Percentiles rank a stretch among this genome's conserved stretches.
Evolutionary conservation across 2,329 filamentous ascomycete species (phyloP).

Genomic region (Claviceps africana): DNA sequence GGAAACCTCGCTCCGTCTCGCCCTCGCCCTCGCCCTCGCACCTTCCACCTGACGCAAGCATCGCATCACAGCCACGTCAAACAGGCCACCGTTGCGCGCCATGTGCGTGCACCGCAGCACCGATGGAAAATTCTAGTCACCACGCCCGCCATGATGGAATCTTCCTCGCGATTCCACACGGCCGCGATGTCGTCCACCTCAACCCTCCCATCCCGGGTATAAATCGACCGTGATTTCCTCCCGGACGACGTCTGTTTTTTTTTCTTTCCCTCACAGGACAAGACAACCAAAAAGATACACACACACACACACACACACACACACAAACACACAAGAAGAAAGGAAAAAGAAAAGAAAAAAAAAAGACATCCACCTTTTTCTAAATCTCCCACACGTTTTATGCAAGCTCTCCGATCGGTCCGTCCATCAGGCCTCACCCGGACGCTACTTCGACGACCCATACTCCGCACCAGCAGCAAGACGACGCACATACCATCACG

Average conservation of each 20-base stretch:
- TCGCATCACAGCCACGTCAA: background rate
- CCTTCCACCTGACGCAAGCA: background rate
- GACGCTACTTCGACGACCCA: slow-evolving; percentile 11
- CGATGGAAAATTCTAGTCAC: background rate
- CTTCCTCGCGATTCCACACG: background rate
- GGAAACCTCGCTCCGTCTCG: background rate
- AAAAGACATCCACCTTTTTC: background rate
- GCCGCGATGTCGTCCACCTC: background rate
- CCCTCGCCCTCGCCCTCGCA: background rate
- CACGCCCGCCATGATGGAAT: background rate
- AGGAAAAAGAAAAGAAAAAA: too few relatives aligned
- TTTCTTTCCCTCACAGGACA: background rate
- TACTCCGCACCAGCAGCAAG: slow-evolving; percentile 7
- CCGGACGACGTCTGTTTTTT: background rate
- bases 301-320: background rate
- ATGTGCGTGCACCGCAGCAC: background rate
- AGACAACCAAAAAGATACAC: background rate
- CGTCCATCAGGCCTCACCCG: slow-evolving; percentile 13
- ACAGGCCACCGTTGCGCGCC: background rate
- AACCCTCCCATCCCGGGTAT: background rate
- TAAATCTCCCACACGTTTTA: slow-evolving; percentile 3
- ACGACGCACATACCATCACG: slow-evolving; percentile 9
- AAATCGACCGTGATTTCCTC: background rate
- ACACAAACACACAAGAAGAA: background rate
- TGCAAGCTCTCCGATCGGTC: slow-evolving; percentile 13